phyloP scores from a whole-genome alignment of 495 filamentous ascomycete species.

The Hypoxylon trugodes region DNA sequence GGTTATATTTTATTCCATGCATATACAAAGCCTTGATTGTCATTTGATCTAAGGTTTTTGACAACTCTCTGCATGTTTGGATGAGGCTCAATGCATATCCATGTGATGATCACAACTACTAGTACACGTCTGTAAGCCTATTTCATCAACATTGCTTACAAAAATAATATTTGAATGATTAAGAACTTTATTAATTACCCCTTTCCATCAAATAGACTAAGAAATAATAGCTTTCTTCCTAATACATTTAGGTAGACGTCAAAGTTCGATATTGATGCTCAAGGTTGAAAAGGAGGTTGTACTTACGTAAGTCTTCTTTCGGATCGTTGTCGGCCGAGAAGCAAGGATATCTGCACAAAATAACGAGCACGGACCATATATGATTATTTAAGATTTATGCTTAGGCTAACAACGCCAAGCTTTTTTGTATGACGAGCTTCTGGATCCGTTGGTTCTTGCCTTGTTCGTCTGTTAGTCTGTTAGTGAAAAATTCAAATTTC shows the following conservation, averaged over 20 bases:
- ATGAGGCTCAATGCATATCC: too few relatives aligned
- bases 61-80: not conserved
- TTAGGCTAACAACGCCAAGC: not conserved
- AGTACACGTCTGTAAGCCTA: too few relatives aligned
- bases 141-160: too few relatives aligned
- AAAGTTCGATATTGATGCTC: not conserved
- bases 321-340: not conserved
- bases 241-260: not conserved
- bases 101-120: not conserved
- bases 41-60: not conserved
- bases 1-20: not conserved
- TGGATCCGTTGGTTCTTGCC: not conserved
- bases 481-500: constrained; percentile 16
- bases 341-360: not conserved
- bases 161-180: too few relatives aligned
- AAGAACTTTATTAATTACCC: too few relatives aligned
- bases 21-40: constrained; percentile 3
- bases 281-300: not conserved
- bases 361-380: not conserved
- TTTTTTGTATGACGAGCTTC: constrained; percentile 12
- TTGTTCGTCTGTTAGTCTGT: not conserved
- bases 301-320: too few relatives aligned
- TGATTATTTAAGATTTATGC: too few relatives aligned
- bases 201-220: too few relatives aligned
- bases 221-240: too few relatives aligned